Evolutionary conservation across 106 monocot species (phyloP), one percentile per base, ranked within the genome.

Genomic region (Posidonia australis): DNA sequence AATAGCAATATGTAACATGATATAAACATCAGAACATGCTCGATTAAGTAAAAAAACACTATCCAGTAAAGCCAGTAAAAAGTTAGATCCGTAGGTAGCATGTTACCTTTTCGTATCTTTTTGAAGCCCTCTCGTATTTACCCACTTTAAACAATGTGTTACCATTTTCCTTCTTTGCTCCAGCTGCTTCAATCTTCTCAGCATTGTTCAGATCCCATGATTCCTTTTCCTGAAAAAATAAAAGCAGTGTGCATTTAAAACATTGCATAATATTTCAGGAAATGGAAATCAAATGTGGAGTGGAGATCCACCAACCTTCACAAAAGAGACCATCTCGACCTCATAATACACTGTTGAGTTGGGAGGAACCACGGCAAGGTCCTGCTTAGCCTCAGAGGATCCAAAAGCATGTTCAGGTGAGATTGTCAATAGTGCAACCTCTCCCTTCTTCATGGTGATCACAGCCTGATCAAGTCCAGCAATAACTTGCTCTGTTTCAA

Each of bases 361-460:
- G 12, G 85, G 78, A 21, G 92, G 92, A 57, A 93, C 83, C 10
- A 83, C 82, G 61, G 80, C 80, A 49, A 88, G 75, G 41, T 88
- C 88, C 63, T 85, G 88, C 78, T 82, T 85, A 7, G 80, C 83
- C 51, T 85, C 88, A 5, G 82, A 55, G 9, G 81, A 66, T 25
- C 57, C 41, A 46, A 93, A 93, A 9, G 80, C 92, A 77, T 85
- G 55, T 14, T 93, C 82, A 1, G 90, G 87, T 41, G 80, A 80
- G 57, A 98, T 87, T 6, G 87, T 98, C 24, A 98, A 78, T 26
- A 87, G 23, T 10, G 96, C 87, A 72, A 83, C 66, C 66, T 98
- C 96, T 42, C 96, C 96, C 62, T 98, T 87, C 77, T 98, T 98
- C 96, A 98, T 98, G 18, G 78, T 80, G 70, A 83, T 23, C 18